Evolutionary conservation across 2,329 filamentous ascomycete species (phyloP), one percentile per base, ranked within the genome.

Genomic region (Trichothecium sympodiale): DNA sequence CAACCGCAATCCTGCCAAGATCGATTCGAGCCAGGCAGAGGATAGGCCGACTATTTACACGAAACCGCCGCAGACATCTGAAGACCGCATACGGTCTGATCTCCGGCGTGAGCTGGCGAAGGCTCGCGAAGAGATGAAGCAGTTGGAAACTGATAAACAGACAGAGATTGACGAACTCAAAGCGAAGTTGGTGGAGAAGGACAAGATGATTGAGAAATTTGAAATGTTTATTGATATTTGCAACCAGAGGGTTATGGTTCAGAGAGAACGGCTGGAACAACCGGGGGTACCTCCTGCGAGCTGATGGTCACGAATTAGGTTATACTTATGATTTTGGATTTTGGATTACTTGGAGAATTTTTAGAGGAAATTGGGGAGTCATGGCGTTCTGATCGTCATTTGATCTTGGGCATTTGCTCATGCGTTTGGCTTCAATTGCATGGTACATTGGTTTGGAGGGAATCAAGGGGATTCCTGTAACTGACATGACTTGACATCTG

Each of bases 151-250:
- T 29, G 71, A 77, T 4, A 71, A 60, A 36, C 60, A 69, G 39
- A 74, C 74, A 38, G 68, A 76, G 47, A 66, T 80, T 29, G 72
- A 72, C 13, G 64, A 65, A 1, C 54, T 80, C 38, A 73, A 74
- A 46, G 61, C 65, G 37, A 65, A 75, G 47, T 53, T 88, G 13
- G 69, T 67, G 29, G 73, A 80, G 40, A 79, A 79, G 53, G 71
- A 78, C 41, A 65, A 68, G 47, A 65, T 71, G 40, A 80, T 80
- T 37, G 55, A 67, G 41, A 75, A 71, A 49, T 80, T 79, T 45
- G 75, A 80, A 54, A 76, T 77, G 68, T 80, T 80, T 36, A 79
- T 80, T 47, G 76, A 80, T 52, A 77, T 80, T 37, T 80, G 75
- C 51, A 80, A 80, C 46, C 66, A 77, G 50, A 61, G 76, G 34